Conservation (phyloP, 1,139 yeast species). For the Taphrina flavorubra region DNA sequence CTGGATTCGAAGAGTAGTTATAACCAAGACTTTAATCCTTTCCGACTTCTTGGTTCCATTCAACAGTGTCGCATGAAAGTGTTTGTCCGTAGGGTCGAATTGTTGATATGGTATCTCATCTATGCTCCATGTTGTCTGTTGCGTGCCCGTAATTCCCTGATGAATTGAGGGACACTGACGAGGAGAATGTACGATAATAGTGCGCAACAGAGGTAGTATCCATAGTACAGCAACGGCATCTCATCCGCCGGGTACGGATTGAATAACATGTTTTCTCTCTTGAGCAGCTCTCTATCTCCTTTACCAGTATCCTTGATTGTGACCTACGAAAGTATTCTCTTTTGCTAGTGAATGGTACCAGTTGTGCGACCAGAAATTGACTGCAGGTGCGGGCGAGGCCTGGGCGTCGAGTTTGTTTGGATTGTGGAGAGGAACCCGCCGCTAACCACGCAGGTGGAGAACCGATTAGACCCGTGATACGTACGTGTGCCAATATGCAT, state of each 20-base stretch:
- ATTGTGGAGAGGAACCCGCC: no score
- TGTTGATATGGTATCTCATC: no score
- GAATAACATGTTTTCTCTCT: not conserved
- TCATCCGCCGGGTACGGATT: conserved; percentile 13
- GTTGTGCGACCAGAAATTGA: no score
- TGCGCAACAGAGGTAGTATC: conserved; percentile 7
- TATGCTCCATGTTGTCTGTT: conserved; percentile 1
- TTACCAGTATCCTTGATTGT: no score
- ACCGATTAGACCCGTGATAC: no score
- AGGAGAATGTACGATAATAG: conserved; percentile 4
- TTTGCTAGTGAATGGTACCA: no score
- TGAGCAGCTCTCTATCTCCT: no score
- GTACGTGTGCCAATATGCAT: no score
- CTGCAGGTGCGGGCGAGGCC: no score
- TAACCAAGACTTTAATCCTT: not conserved
- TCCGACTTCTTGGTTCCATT: not conserved
- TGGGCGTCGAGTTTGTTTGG: no score
- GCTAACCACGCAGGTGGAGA: no score
- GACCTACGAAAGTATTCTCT: no score
- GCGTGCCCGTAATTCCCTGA: conserved; percentile 6
- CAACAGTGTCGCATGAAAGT: not conserved
- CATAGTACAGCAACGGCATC: conserved; percentile 12
- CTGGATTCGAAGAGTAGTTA: conserved; percentile 20
- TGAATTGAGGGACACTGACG: conserved; percentile 5
- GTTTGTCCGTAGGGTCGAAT: not conserved